A percentile compares a stretch with the other conserved stretches of the same genome.
These are phyloP conservation scores for Gloeopeniophorella convolvens DNA, from an alignment of 768 basidiomycete species.

Conservation along the genomic window DNA sequence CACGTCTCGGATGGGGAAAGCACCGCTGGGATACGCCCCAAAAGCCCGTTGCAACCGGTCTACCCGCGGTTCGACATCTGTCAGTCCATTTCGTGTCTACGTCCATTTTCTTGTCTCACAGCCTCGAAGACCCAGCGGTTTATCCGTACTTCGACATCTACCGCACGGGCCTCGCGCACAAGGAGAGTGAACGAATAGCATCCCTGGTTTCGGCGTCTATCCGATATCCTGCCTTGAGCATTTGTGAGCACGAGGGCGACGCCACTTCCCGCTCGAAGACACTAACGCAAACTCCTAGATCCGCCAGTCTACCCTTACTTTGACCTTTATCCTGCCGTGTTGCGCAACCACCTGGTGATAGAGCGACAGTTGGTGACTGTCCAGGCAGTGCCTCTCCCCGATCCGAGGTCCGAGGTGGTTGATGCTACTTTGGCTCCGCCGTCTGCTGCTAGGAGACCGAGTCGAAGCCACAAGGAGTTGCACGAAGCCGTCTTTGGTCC, in stretches of 20 bases:
- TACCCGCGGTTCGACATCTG: conserved; percentile 11
- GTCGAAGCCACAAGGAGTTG: conserved; percentile 1
- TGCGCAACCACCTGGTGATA: not conserved
- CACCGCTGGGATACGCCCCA: conserved; percentile 18
- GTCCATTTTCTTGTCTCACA: not conserved
- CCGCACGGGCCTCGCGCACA: conserved; percentile 4
- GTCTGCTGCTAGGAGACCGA: not conserved
- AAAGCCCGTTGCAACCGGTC: not conserved
- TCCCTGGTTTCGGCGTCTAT: not conserved
- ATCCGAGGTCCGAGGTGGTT: not conserved
- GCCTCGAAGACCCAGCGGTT: conserved; percentile 7
- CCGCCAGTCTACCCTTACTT: conserved; percentile 25
- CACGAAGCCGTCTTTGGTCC: conserved; percentile 6
- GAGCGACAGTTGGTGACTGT: too few species aligned
- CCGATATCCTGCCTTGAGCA: conserved; percentile 23
- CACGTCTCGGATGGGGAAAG: conserved; percentile 2
- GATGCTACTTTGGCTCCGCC: not conserved
- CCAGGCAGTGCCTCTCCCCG: not conserved
- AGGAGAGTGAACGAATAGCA: not conserved
- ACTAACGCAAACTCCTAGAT: conserved; percentile 16
- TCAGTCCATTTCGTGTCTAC: not conserved
- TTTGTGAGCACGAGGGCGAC: conserved; percentile 23
- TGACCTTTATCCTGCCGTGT: conserved; percentile 22
- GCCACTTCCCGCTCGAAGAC: not conserved
- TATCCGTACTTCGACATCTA: conserved; percentile 28